Percentiles rank a stretch among this genome's conserved stretches.
Conservation (phyloP, 73 alveolate species). For the Paramecium bursaria region DNA sequence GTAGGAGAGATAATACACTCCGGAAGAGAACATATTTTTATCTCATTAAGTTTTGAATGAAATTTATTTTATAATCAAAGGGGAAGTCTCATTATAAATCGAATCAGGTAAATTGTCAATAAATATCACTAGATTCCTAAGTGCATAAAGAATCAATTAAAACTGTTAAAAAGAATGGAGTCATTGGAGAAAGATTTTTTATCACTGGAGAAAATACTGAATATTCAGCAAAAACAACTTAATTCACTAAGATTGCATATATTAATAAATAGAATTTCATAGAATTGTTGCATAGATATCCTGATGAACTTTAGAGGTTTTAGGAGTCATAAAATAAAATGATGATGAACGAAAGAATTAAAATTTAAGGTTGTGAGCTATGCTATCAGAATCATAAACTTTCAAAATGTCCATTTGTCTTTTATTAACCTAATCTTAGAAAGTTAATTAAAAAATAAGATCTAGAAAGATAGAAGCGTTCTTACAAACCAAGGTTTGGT, state of each 20-base stretch:
- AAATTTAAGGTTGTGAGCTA: constrained; percentile 49
- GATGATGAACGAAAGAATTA: constrained; percentile 6
- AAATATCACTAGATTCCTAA: constrained; percentile 15
- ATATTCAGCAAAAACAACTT: constrained; percentile 24
- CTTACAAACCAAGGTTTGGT: neutral
- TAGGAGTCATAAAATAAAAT: constrained; percentile 22
- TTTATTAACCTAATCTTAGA: constrained; percentile 55
- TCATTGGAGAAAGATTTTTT: constrained; percentile 50
- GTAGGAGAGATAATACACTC: constrained; percentile 27
- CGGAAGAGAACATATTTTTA: constrained; percentile 52
- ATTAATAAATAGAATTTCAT: neutral
- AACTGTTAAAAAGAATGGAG: constrained; percentile 26
- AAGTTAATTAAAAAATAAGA: constrained; percentile 4
- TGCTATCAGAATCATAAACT: constrained; percentile 48
- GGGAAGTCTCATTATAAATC: constrained; percentile 32
- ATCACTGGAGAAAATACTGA: constrained; percentile 25
- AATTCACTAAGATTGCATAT: constrained; percentile 9
- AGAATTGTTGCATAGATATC: neutral
- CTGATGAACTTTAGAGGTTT: neutral
- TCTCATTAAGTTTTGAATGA: constrained; percentile 17
- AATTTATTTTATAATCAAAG: constrained; percentile 58
- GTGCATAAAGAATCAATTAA: constrained; percentile 17
- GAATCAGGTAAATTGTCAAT: constrained; percentile 5
- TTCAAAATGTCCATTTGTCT: constrained; percentile 52
- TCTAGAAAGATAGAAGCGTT: neutral